phyloP scores from a whole-genome alignment of 2,329 filamentous ascomycete species.

The Stachybotrys chartarum region DNA sequence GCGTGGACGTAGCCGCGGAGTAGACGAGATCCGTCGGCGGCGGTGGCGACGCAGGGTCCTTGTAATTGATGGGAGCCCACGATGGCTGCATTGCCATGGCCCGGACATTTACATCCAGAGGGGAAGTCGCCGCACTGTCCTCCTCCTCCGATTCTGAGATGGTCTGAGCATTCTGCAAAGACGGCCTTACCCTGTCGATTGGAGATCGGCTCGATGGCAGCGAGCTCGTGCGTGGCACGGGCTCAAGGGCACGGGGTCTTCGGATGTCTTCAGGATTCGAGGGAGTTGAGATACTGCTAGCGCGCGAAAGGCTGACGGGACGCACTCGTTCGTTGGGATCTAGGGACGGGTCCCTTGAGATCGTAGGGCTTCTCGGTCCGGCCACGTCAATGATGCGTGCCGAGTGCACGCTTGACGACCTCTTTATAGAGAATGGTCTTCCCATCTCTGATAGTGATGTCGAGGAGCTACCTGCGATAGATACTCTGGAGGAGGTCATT shows the following conservation, averaged over 20 bases:
- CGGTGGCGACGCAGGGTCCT: not conserved
- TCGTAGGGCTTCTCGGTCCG: slow-evolving; percentile 41
- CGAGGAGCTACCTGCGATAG: slow-evolving; percentile 44
- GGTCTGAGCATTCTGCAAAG: slow-evolving; percentile 19
- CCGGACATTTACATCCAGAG: not conserved
- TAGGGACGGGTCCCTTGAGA: slow-evolving; percentile 41
- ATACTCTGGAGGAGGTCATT: slow-evolving; percentile 48
- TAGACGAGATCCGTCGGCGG: not conserved
- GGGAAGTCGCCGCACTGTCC: not conserved
- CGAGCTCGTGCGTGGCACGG: slow-evolving; percentile 11
- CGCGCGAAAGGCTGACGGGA: slow-evolving; percentile 30
- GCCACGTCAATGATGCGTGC: slow-evolving; percentile 52
- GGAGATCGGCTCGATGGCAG: slow-evolving; percentile 20
- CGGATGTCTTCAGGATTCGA: slow-evolving; percentile 33
- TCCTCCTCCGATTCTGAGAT: slow-evolving; percentile 38
- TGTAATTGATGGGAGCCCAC: not conserved
- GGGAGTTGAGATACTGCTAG: slow-evolving; percentile 26
- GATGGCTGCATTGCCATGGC: not conserved
- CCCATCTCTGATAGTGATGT: slow-evolving; percentile 40
- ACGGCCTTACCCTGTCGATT: slow-evolving; percentile 21
- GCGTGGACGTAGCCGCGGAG: not conserved
- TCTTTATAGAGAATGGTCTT: slow-evolving; percentile 27
- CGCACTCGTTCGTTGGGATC: slow-evolving; percentile 37
- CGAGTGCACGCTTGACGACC: slow-evolving; percentile 44
- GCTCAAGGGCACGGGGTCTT: slow-evolving; percentile 13